A percentile compares a stretch with the other conserved stretches of the same genome.
phyloP scores from a whole-genome alignment of 2,329 filamentous ascomycete species.

The Colletotrichum lupini region DNA sequence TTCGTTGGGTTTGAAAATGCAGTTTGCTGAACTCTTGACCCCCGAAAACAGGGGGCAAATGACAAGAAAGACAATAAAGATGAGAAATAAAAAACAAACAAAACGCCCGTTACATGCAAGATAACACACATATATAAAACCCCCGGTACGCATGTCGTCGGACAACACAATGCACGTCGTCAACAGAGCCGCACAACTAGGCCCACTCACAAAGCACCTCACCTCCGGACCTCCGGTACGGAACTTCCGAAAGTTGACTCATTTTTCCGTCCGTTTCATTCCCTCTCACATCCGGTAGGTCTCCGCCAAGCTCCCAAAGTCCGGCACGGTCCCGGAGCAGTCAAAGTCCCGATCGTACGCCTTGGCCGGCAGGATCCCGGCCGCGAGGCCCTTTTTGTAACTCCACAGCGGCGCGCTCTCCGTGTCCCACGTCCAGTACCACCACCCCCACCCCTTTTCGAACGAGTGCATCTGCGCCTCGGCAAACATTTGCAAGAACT shows the following conservation, averaged over 20 bases:
- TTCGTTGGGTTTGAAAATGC: neutral
- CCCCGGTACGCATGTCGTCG: neutral
- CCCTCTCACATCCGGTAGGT: constrained; percentile 48
- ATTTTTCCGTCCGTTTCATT: neutral
- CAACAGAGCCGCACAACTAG: neutral
- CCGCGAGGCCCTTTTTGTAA: constrained; percentile 81
- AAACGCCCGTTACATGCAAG: constrained; percentile 20
- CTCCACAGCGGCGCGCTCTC: constrained; percentile 91
- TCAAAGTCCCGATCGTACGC: constrained; percentile 78
- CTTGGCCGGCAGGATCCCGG: constrained; percentile 82
- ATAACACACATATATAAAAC: neutral
- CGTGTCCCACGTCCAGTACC: constrained; percentile 99
- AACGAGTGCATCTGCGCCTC: constrained; percentile 97
- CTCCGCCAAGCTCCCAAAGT: constrained; percentile 64
- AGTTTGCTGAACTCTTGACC: constrained; percentile 16
- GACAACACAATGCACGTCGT: neutral
- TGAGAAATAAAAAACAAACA: neutral
- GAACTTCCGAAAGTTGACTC: neutral
- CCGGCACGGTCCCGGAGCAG: constrained; percentile 69
- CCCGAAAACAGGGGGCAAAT: too few relatives aligned
- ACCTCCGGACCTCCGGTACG: constrained; percentile 6
- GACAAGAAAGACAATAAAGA: neutral
- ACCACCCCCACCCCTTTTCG: constrained; percentile 95
- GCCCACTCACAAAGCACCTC: neutral
- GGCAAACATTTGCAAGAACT: constrained; percentile 89